These are phyloP conservation scores for Ascochyta pisi DNA, from an alignment of 2,329 filamentous ascomycete genomes.

Conservation along the genomic window DNA sequence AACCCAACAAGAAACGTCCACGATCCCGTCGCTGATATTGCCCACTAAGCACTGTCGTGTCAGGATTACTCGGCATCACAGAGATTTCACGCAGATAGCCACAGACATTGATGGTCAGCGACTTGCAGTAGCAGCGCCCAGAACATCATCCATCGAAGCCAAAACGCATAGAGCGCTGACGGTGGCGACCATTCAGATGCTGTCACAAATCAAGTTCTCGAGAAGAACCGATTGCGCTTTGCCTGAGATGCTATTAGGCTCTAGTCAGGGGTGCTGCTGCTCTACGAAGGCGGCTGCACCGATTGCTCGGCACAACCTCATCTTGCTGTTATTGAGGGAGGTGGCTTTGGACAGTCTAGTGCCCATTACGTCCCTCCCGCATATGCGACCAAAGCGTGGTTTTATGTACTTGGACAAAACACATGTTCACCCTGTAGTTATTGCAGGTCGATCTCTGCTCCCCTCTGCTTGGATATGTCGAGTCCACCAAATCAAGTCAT, in stretches of 20 bases:
- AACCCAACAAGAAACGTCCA: not conserved
- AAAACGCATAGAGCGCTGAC: not conserved
- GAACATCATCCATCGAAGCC: not conserved
- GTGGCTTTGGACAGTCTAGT: not conserved
- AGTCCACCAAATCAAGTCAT: slow-evolving; percentile 22
- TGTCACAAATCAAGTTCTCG: not conserved
- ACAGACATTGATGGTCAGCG: not conserved
- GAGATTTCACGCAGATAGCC: not conserved
- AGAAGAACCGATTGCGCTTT: not conserved
- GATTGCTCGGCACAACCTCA: not conserved
- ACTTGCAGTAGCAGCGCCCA: not conserved
- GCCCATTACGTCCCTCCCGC: not conserved
- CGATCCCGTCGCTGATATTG: not conserved
- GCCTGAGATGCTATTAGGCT: not conserved
- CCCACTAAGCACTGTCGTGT: not conserved
- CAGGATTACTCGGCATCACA: not conserved
- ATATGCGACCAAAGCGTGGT: not conserved
- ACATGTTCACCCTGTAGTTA: slow-evolving; percentile 7
- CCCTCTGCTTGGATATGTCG: slow-evolving; percentile 8
- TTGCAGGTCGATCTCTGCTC: slow-evolving; percentile 1
- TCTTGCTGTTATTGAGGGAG: not conserved
- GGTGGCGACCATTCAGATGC: not conserved
- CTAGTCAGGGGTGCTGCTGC: not conserved
- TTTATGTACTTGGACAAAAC: slow-evolving; percentile 4
- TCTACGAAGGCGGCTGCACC: not conserved